phyloP scores from a whole-genome alignment of 768 basidiomycete genomes.

The Mycena venus region DNA sequence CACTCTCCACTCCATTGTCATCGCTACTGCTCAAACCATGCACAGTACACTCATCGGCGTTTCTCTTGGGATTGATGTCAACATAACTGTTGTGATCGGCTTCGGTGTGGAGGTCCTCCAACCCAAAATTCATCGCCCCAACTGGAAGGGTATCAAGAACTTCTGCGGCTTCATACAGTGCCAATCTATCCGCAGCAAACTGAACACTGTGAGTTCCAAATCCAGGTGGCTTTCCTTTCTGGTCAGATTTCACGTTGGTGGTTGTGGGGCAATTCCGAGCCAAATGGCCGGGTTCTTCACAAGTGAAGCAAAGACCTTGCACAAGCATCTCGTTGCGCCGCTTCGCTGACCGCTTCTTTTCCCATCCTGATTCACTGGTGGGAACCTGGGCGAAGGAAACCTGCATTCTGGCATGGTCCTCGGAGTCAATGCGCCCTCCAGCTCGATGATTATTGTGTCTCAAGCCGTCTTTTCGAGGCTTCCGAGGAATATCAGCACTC shows the following conservation, averaged over 20 bases:
- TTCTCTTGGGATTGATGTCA: not conserved
- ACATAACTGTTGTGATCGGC: too few species aligned
- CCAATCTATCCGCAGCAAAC: not conserved
- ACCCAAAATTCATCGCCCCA: not conserved
- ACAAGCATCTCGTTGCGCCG: slow-evolving; percentile 27
- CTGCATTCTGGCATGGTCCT: not conserved
- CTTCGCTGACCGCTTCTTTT: slow-evolving; percentile 5
- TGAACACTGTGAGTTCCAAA: slow-evolving; percentile 24
- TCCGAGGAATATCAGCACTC: not conserved
- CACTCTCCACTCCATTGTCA: too few species aligned
- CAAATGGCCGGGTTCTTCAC: slow-evolving; percentile 43
- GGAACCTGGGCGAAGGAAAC: not conserved
- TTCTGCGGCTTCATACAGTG: slow-evolving; percentile 2
- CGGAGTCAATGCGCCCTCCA: slow-evolving; percentile 11
- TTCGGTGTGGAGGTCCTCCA: too few species aligned
- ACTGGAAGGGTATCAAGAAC: too few species aligned
- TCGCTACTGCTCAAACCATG: not conserved
- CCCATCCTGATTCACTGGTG: not conserved
- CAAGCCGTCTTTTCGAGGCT: not conserved
- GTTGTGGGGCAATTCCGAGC: slow-evolving; percentile 44
- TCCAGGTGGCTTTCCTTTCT: slow-evolving; percentile 33
- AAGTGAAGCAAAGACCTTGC: slow-evolving; percentile 45
- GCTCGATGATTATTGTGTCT: not conserved
- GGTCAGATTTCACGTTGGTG: slow-evolving; percentile 19
- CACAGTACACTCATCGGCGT: not conserved